Evolutionary conservation across 2,329 filamentous ascomycete species (phyloP), one percentile per base, ranked within the genome.

Genomic region (Ilyonectria robusta): DNA sequence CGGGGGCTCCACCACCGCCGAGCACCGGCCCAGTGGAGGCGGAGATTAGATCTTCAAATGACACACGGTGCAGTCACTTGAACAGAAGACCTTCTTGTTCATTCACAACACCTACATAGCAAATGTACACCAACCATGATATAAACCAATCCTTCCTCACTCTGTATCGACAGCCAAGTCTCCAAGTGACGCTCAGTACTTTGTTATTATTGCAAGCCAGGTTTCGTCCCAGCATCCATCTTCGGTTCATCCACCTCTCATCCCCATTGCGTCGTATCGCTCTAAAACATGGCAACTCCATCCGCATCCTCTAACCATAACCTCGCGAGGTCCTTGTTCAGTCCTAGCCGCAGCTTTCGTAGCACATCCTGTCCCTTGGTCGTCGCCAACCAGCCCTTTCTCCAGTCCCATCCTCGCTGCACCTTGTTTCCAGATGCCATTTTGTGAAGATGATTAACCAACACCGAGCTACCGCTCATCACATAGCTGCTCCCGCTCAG

Each of bases 401-500:
- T 84, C 94, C 93, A 95, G 80, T 95, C 91, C 93, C 92, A 94
- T 13, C 89, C 89, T 59, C 92, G 84, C 70, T 88, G 85, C 7
- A 84, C 80, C 61, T 86, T 81, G n/a, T 81, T 81, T 7, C 87
- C 88, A 21, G 84, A 83, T n/a, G 83, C 81, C 57, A 90, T 85
- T 72, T 88, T 88, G 76, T 87, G 88, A 74, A 90, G 78, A 75
- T 89, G 88, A 66, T 85, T 89, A 10, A 86, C 88, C 40, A 95
- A 83, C 83, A 95, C 89, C 35, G 91, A 91, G 76, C 89, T 94
- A 17, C 92, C 92, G 13, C 93, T 90, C 75, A 97, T 85, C 58
- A 91, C 87, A 81, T 92, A 92, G 64, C 87, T 88, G 15, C 87
- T 88, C 2, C 87, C 89, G 72, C 85, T 85, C 74, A 88, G 81